These are phyloP conservation scores for Herpetospermum pedunculosum DNA, from an alignment of 306 rosid species.

Conservation along the genomic window DNA sequence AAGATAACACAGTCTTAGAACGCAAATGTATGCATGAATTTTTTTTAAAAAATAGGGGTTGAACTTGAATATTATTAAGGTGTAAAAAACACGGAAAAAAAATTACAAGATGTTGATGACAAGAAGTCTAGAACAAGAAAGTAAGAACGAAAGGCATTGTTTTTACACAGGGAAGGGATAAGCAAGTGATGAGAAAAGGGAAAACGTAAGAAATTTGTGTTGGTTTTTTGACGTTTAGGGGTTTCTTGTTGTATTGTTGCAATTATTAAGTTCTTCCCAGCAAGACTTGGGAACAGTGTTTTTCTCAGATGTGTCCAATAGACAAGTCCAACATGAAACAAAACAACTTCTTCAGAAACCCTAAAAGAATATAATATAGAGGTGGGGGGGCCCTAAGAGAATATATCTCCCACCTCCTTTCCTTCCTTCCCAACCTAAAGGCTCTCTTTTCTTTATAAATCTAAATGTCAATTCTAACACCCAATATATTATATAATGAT, in stretches of 20 bases:
- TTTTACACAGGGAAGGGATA: slow-evolving; percentile 3
- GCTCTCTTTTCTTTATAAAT: slow-evolving; percentile 18
- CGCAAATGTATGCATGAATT: neutral
- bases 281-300: slow-evolving; percentile 46
- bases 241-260: slow-evolving; percentile 67
- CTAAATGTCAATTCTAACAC: slow-evolving; percentile 34
- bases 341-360: slow-evolving; percentile 48
- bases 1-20: neutral
- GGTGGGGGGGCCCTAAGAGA: slow-evolving; percentile 18
- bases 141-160: slow-evolving; percentile 42
- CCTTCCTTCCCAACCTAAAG: slow-evolving; percentile 3
- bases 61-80: neutral
- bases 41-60: neutral
- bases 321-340: slow-evolving; percentile 60
- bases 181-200: slow-evolving; percentile 20
- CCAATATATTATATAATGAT: slow-evolving; percentile 10
- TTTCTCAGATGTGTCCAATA: slow-evolving; percentile 39
- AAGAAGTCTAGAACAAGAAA: slow-evolving; percentile 49
- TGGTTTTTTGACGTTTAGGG: slow-evolving; percentile 11
- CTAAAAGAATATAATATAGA: slow-evolving; percentile 5
- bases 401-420: slow-evolving; percentile 11
- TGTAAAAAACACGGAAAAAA: neutral
- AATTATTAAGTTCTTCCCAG: slow-evolving; percentile 51
- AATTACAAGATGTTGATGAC: slow-evolving; percentile 21
- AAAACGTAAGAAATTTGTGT: slow-evolving; percentile 2